A percentile compares a stretch with the other conserved stretches of the same genome.
Conservation (phyloP, 768 basidiomycete genomes). For the Butyriboletus loyo region DNA sequence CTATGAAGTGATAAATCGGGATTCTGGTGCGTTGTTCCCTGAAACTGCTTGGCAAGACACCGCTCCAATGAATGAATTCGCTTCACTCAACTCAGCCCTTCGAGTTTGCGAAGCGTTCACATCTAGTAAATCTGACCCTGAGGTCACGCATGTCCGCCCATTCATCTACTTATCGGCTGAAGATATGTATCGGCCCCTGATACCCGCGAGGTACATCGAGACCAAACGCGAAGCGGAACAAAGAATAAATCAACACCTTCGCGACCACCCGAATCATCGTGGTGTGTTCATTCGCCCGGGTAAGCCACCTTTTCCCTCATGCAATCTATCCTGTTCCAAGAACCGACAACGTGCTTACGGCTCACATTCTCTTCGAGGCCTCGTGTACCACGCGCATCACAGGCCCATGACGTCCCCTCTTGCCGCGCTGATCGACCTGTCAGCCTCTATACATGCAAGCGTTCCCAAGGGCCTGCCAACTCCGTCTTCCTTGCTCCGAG, state of each 20-base stretch:
- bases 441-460: slow-evolving; percentile 66
- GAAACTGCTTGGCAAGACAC: slow-evolving; percentile 2
- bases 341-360: slow-evolving; percentile 12
- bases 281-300: slow-evolving; percentile 88
- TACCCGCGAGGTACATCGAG: slow-evolving; percentile 83
- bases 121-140: slow-evolving; percentile 38
- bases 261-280: slow-evolving; percentile 45
- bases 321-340: slow-evolving; percentile 10
- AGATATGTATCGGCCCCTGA: slow-evolving; percentile 75
- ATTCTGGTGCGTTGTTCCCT: slow-evolving; percentile 64
- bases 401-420: slow-evolving; percentile 86
- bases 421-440: slow-evolving; percentile 80
- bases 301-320: slow-evolving; percentile 38
- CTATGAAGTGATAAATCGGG: slow-evolving; percentile 85
- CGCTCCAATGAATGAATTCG: slow-evolving; percentile 8
- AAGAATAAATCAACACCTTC: slow-evolving; percentile 56
- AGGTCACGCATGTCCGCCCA: slow-evolving; percentile 41
- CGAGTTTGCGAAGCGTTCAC: slow-evolving; percentile 77
- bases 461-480: slow-evolving; percentile 56
- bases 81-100: slow-evolving; percentile 46
- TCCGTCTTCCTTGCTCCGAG: slow-evolving; percentile 61
- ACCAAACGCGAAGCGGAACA: slow-evolving; percentile 92
- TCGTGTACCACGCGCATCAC: slow-evolving; percentile 94
- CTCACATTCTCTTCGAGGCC: slow-evolving; percentile 46
- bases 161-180: slow-evolving; percentile 97